These are phyloP conservation scores for Symmetrospora coprosmae DNA, from an alignment of 768 basidiomycete species.

Conservation along the genomic window DNA sequence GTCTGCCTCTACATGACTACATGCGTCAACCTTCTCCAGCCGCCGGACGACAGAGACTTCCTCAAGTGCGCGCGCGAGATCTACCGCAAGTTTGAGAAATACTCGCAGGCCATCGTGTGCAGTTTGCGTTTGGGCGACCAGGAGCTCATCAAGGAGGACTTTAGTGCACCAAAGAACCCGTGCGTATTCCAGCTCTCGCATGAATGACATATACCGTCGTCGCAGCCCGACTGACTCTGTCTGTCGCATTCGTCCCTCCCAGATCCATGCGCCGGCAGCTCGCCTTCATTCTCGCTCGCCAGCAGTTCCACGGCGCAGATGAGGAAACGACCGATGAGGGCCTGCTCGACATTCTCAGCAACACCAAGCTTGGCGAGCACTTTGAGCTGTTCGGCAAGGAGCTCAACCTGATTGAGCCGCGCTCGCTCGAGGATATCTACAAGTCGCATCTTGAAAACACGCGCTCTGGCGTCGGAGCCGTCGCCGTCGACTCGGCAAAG, in stretches of 20 bases:
- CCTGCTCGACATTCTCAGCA: conserved; percentile 69
- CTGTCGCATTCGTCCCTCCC: conserved; percentile 1
- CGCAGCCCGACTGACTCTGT: background rate
- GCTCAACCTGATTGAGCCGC: conserved; percentile 72
- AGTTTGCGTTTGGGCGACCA: conserved; percentile 71
- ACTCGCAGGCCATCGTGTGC: conserved; percentile 77
- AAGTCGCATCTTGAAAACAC: conserved; percentile 84
- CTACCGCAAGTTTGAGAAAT: conserved; percentile 70
- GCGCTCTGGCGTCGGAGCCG: conserved; percentile 39
- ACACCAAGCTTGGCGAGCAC: conserved; percentile 62
- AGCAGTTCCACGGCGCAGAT: conserved; percentile 66
- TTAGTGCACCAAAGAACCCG: conserved; percentile 77
- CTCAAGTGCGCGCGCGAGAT: conserved; percentile 74
- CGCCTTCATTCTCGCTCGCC: conserved; percentile 80
- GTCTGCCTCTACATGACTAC: conserved; percentile 95
- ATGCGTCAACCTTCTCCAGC: conserved; percentile 76
- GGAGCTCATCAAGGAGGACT: conserved; percentile 68
- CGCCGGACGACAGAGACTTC: conserved; percentile 83
- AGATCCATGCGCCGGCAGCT: conserved; percentile 89
- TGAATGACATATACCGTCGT: background rate
- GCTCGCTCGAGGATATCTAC: conserved; percentile 90
- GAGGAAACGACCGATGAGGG: conserved; percentile 52
- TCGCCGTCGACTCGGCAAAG: conserved; percentile 79
- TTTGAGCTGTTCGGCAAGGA: conserved; percentile 91
- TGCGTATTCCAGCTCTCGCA: conserved; percentile 40